Conservation (phyloP, 495 filamentous ascomycete species). For the Rostrohypoxylon terebratum region DNA sequence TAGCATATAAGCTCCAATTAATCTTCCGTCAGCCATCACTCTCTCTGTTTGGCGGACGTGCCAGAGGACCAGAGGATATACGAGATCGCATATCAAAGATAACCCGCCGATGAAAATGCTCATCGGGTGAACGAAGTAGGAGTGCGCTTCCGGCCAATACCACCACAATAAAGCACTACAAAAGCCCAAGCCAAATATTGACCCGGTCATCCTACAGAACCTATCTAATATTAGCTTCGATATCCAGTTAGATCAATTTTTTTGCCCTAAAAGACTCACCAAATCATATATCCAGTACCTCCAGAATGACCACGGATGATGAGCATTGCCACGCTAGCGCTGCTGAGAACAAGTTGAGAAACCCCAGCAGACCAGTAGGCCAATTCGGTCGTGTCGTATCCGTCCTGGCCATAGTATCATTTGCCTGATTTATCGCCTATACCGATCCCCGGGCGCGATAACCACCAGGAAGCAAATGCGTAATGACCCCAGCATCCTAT, state of each 20-base stretch:
- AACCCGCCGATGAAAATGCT: neutral
- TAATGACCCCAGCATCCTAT: neutral
- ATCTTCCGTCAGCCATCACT: neutral
- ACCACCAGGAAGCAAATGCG: neutral
- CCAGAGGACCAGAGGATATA: slow-evolving; percentile 1
- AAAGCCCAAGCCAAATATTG: neutral
- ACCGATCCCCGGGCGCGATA: neutral
- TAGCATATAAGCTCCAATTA: neutral
- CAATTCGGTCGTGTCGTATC: neutral
- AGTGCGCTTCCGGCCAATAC: slow-evolving; percentile 4
- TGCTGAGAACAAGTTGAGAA: neutral
- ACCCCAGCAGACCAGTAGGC: neutral
- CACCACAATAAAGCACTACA: neutral
- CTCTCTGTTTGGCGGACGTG: neutral
- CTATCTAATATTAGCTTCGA: neutral
- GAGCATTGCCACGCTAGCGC: neutral
- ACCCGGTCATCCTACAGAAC: neutral
- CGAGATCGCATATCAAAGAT: neutral
- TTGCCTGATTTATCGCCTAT: neutral
- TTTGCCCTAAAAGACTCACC: neutral
- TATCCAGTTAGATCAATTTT: neutral
- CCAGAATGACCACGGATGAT: neutral
- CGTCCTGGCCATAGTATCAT: slow-evolving; percentile 2
- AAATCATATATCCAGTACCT: neutral
- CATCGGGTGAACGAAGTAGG: neutral